Percentiles rank a stretch among this genome's conserved stretches.
Conservation (phyloP, 345 rosid species). For the Bretschneidera sinensis region DNA sequence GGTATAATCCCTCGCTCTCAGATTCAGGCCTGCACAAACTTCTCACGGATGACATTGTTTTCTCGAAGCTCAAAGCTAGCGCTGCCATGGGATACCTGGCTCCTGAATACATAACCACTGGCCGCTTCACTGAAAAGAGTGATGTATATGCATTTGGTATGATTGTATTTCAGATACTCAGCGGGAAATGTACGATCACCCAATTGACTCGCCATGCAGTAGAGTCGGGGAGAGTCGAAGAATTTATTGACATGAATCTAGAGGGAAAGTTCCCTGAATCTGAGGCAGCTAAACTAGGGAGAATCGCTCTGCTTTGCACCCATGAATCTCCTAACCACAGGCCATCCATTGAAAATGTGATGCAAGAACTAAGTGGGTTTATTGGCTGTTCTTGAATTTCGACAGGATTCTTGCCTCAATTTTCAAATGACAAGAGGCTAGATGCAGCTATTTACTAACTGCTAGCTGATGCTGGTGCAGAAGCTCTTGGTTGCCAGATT, state of each 20-base stretch:
- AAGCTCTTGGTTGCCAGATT: slow-evolving; percentile 1
- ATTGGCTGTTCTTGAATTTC: slow-evolving; percentile 22
- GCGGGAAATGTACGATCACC: slow-evolving; percentile 60
- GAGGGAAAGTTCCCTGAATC: slow-evolving; percentile 44
- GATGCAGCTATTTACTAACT: slow-evolving; percentile 15
- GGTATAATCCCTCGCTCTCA: slow-evolving; percentile 62
- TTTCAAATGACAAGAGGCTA: slow-evolving; percentile 25
- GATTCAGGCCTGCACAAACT: slow-evolving; percentile 90
- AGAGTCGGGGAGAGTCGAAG: slow-evolving; percentile 48
- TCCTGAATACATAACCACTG: slow-evolving; percentile 89
- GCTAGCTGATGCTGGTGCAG: slow-evolving; percentile 13
- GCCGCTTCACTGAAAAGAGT: slow-evolving; percentile 85
- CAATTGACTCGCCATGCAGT: slow-evolving; percentile 43
- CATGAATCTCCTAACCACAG: slow-evolving; percentile 66
- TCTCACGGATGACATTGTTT: slow-evolving; percentile 80
- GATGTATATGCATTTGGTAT: slow-evolving; percentile 86
- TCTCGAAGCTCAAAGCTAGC: slow-evolving; percentile 84
- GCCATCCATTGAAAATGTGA: slow-evolving; percentile 63
- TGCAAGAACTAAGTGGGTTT: slow-evolving; percentile 52
- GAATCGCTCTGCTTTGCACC: slow-evolving; percentile 65
- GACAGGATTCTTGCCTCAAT: slow-evolving; percentile 20
- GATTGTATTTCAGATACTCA: slow-evolving; percentile 66
- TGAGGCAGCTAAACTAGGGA: slow-evolving; percentile 57
- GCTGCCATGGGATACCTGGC: slow-evolving; percentile 99
- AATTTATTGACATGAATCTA: slow-evolving; percentile 65